Conservation (phyloP, 2,329 filamentous ascomycete genomes). For the Talaromyces amestolkiae region DNA sequence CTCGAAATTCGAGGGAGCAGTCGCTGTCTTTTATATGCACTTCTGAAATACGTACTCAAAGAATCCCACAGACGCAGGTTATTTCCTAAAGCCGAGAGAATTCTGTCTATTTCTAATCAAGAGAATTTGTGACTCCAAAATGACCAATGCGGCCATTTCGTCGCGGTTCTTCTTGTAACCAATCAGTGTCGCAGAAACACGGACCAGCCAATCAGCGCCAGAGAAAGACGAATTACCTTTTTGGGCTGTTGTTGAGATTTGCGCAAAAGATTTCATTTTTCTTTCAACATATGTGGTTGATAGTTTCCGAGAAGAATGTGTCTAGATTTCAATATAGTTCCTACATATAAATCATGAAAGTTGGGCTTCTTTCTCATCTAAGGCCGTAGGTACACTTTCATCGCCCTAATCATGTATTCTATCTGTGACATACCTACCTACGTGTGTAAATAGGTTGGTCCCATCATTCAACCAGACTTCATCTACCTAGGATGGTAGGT, state of each 20-base stretch:
- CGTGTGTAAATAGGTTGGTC: no score
- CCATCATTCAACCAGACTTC: no score
- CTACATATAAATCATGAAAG: no score
- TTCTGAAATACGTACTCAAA: not conserved
- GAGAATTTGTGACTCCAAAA: no score
- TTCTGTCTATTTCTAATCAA: not conserved
- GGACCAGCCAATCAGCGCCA: not conserved
- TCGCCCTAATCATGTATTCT: no score
- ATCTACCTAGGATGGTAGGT: no score
- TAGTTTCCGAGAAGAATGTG: no score
- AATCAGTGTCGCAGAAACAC: not conserved
- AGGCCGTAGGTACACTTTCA: no score
- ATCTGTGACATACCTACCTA: no score
- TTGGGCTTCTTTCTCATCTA: no score
- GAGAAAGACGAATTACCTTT: not conserved
- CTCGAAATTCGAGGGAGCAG: not conserved
- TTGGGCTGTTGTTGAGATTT: not conserved
- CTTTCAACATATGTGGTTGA: not conserved
- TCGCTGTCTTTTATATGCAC: not conserved
- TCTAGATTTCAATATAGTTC: no score
- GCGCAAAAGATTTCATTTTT: not conserved
- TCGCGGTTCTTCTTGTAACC: not conserved
- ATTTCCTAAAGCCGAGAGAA: not conserved
- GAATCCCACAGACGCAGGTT: not conserved
- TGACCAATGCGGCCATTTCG: not conserved